A percentile compares a stretch with the other conserved stretches of the same genome.
Evolutionary conservation across 192 early-diverging fungal species (phyloP).

Genomic region (Entomortierella lignicola): DNA sequence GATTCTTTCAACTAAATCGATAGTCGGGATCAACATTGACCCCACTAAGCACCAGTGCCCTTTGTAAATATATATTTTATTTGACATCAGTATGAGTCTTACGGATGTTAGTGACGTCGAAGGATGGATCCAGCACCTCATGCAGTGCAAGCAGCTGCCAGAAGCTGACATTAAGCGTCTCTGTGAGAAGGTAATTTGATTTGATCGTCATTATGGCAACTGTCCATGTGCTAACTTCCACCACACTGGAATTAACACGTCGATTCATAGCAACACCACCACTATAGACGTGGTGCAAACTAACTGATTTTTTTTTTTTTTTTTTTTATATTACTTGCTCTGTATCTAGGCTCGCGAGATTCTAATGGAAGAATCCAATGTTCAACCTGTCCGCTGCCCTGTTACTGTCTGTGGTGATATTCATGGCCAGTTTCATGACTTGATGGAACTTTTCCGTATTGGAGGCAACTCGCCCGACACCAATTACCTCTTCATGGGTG

Average conservation of each 20-base stretch:
- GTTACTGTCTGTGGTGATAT: slow-evolving; percentile 99
- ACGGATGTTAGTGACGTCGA: slow-evolving; percentile 90
- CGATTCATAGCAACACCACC: too few species aligned
- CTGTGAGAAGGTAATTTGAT: slow-evolving; percentile 89
- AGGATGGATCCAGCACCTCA: slow-evolving; percentile 90
- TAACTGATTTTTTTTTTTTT: neutral
- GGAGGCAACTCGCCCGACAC: slow-evolving; percentile 97
- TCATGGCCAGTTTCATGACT: slow-evolving; percentile 99
- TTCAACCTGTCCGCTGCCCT: slow-evolving; percentile 97
- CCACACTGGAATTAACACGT: neutral
- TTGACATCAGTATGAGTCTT: slow-evolving; percentile 37
- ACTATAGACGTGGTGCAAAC: too few species aligned
- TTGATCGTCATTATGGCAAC: neutral
- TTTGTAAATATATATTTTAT: slow-evolving; percentile 9
- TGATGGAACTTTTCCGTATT: slow-evolving; percentile 96
- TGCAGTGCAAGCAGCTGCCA: slow-evolving; percentile 94
- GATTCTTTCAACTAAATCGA: too few species aligned
- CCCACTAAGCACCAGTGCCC: neutral
- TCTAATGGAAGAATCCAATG: slow-evolving; percentile 95
- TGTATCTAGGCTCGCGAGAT: slow-evolving; percentile 86
- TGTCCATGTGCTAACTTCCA: too few species aligned
- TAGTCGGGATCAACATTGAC: neutral
- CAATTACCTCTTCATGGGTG: slow-evolving; percentile 99
- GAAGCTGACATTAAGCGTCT: slow-evolving; percentile 96
- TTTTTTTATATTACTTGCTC: too few species aligned